Evolutionary conservation across 2,329 filamentous ascomycete genomes (phyloP), one percentile per base, ranked within the genome.

Genomic region (Parafenestella ontariensis): DNA sequence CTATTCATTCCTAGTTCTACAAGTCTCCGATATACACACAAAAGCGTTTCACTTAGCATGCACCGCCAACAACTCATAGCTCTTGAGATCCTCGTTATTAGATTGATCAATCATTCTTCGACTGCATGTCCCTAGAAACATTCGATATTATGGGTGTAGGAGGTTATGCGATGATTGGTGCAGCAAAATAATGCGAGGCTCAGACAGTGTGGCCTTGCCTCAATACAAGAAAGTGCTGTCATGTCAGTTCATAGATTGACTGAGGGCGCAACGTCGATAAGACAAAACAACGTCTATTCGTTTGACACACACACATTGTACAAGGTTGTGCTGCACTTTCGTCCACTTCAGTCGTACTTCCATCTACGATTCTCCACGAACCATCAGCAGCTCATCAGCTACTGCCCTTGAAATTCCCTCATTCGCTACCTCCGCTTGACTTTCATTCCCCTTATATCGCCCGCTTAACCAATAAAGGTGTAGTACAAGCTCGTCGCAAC

Each of bases 401-500:
- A 7, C 15, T n/a, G 24, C 10, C 2, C 17, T 48, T 29, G 29
- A 11, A 15, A 11, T 23, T 49, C 17, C n/a, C 23, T 20, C 46
- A 18, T 31, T 24, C 18, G 17, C n/a, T 37, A 11, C 26, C 31
- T n/a, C 21, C 18, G 15, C 13, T 28, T 6, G 11, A 17, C 21
- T 24, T 41, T 20, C n/a, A 17, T 31, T 23, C 24, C 17, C 23
- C 23, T 26, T 11, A 17, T 10, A 21, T 28, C n/a, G 3, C 24
- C 21, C 17, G 21, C 43, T 48, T 45, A 59, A 21, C 37, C 55
- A 13, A 68, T 46, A 52, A 74, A 66, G 28, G 65, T 50, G 57
- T 71, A 73, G 65, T 75, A 76, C 37, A 73, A 39, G 36, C 62
- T 55, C n/a, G 48, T 47, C 9, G 80, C 74, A 42, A 81, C 76